These are phyloP conservation scores for Crucibulum laeve DNA, from an alignment of 768 basidiomycete species.

Conservation along the genomic window DNA sequence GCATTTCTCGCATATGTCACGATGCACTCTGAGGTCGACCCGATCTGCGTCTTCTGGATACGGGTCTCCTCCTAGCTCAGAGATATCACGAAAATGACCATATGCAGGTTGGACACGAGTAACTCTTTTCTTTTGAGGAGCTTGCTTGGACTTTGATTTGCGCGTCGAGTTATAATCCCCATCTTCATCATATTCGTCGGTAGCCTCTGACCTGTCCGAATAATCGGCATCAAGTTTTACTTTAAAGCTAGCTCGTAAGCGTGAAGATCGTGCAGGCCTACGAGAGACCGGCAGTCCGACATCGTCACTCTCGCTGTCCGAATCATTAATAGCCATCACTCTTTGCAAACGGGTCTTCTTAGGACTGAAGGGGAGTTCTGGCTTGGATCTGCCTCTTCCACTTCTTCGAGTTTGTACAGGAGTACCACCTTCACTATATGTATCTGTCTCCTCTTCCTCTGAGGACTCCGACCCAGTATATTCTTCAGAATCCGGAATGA, in stretches of 20 bases:
- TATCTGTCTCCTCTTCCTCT: conserved; percentile 19
- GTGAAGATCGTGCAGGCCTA: conserved; percentile 50
- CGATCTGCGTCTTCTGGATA: conserved; percentile 52
- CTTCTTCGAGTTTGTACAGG: conserved; percentile 14
- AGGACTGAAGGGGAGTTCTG: conserved; percentile 63
- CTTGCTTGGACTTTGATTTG: conserved; percentile 14
- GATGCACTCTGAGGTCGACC: conserved; percentile 54
- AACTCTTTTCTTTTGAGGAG: conserved; percentile 11
- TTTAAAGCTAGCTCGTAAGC: conserved; percentile 33
- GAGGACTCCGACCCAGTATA: conserved; percentile 17
- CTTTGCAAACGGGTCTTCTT: conserved; percentile 47
- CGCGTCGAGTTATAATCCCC: conserved; percentile 16
- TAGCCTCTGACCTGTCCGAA: conserved; percentile 16
- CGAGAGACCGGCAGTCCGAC: conserved; percentile 21
- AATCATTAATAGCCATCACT: conserved; percentile 27
- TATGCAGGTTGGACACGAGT: conserved; percentile 33
- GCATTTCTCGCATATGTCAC: conserved; percentile 70
- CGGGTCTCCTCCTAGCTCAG: conserved; percentile 39
- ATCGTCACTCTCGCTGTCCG: conserved; percentile 24
- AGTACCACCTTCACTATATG: conserved; percentile 15
- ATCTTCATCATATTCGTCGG: conserved; percentile 25
- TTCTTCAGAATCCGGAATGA: conserved; percentile 27
- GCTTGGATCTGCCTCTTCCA: conserved; percentile 14
- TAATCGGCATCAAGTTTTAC: conserved; percentile 28
- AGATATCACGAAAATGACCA: conserved; percentile 38